A percentile compares a stretch with the other conserved stretches of the same genome.
These are phyloP conservation scores for Pythium scleroteichum DNA, from an alignment of 352 stramenopile genomes.

Conservation along the genomic window DNA sequence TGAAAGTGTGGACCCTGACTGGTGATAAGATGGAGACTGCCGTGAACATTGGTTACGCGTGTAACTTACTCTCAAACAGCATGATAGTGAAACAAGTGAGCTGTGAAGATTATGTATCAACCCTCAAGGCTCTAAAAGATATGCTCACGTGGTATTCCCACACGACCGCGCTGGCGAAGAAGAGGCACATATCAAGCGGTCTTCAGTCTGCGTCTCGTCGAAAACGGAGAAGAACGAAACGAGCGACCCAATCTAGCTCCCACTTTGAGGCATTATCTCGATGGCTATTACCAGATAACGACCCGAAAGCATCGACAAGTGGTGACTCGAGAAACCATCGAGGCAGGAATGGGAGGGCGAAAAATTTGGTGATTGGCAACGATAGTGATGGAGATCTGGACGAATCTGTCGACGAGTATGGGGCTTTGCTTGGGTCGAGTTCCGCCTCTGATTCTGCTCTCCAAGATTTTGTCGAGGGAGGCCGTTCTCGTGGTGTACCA, in stretches of 20 bases:
- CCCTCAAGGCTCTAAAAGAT: constrained; percentile 50
- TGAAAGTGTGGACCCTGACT: constrained; percentile 95
- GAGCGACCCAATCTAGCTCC: background rate
- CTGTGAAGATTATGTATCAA: constrained; percentile 63
- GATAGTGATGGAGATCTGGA: constrained; percentile 36
- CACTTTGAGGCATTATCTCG: constrained; percentile 6
- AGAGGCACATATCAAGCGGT: background rate
- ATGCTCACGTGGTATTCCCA: constrained; percentile 33
- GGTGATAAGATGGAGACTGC: constrained; percentile 95
- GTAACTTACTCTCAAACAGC: constrained; percentile 72
- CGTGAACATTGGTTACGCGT: constrained; percentile 95
- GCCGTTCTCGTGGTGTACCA: background rate
- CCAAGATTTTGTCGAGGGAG: background rate
- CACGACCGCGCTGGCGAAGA: constrained; percentile 9
- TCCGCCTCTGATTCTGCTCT: background rate
- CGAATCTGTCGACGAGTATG: constrained; percentile 12
- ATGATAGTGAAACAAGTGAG: constrained; percentile 78
- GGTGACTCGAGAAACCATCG: no score
- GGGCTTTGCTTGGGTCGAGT: constrained; percentile 8
- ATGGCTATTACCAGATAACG: constrained; percentile 7
- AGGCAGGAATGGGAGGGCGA: no score
- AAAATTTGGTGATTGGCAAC: background rate
- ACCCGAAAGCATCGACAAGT: background rate
- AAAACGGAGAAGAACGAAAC: constrained; percentile 1
- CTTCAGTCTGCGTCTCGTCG: constrained; percentile 1